Base-by-base conservation (phyloP, 208 protist species). In the Trypanosoma congolense region DNA sequence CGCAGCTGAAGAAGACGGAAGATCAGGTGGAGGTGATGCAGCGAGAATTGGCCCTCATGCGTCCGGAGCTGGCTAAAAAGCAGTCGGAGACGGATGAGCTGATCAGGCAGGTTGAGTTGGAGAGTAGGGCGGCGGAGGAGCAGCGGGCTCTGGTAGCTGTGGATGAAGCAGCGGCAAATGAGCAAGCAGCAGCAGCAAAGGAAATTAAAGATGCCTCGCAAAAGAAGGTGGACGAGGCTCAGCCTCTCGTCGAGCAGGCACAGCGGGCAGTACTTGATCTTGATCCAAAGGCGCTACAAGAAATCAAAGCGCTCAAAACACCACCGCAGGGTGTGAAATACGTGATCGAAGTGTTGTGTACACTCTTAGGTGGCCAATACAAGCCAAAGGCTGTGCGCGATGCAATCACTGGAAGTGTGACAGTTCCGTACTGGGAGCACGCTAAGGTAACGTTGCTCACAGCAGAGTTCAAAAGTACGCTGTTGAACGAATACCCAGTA, bases 11-110 rank as follows among this genome's bases (percentile, higher is more conserved):
- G 42, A 88, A 89, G 65, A 97, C 95, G 26, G 87, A 96, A 60
- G 88, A 96, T 56, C 89, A 98, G 70, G 97, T 99, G 4, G 91
- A 89, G 57, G 75, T 94, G 65, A 95, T 98, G 80, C 83, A 98
- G 74, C 56, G 80, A 58, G 87, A 93, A 61, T 63, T 96, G 44
- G 91, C 85, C 18, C 67, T 75, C 29, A 97, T 98, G 79, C 69
- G 88, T 53, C 84, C 87, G 16, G 70, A 98, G 65, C 77, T 98
- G 67, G 83, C 78, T 26, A 83, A 77, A 59, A 97, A 96, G 58
- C 83, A 96, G 74, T 55, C 53, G 18, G 90, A 96, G 63, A 97
- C 89, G 26, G 79, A 83, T 54, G 64, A 89, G 58, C 86, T 95
- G 12, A 95, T 95, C 47, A 57, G 54, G 25, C 54, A 84, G 56